A percentile compares a stretch with the other conserved stretches of the same genome.
These are phyloP conservation scores for Aspergillus olivimuriae DNA, from an alignment of 495 filamentous ascomycete genomes.

Conservation along the genomic window DNA sequence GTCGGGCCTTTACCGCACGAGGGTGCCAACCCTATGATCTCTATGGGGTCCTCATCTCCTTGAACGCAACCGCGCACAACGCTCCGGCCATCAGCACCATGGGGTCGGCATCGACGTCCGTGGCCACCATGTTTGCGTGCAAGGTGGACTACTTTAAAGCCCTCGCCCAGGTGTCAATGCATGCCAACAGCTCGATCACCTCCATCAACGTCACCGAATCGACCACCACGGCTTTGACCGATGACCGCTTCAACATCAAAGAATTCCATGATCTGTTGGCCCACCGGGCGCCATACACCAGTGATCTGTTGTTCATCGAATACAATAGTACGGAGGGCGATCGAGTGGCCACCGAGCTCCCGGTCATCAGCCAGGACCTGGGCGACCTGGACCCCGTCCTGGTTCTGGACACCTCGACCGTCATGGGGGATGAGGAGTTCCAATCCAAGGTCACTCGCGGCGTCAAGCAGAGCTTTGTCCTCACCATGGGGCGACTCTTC, in stretches of 20 bases:
- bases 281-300: constrained; percentile 32
- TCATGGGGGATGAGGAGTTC: constrained; percentile 30
- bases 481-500: constrained; percentile 32
- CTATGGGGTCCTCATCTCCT: constrained; percentile 31
- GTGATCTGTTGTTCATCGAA: constrained; percentile 31
- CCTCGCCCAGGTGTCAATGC: constrained; percentile 28
- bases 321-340: constrained; percentile 25
- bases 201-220: constrained; percentile 15
- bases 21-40: constrained; percentile 32
- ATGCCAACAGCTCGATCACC: constrained; percentile 36
- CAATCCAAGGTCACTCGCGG: constrained; percentile 23
- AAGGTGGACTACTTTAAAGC: constrained; percentile 29
- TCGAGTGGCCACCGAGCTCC: constrained; percentile 28
- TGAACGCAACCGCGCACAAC: constrained; percentile 22
- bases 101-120: constrained; percentile 17
- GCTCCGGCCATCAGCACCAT: constrained; percentile 3
- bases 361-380: constrained; percentile 31
- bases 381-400: constrained; percentile 30
- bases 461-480: constrained; percentile 30
- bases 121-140: constrained; percentile 31
- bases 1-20: constrained; percentile 20
- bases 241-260: constrained; percentile 27
- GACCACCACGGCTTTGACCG: constrained; percentile 16
- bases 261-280: constrained; percentile 31
- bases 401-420: constrained; percentile 25